Conservation (phyloP, 2,329 filamentous ascomycete genomes). For the Sclerotinia glacialis region DNA sequence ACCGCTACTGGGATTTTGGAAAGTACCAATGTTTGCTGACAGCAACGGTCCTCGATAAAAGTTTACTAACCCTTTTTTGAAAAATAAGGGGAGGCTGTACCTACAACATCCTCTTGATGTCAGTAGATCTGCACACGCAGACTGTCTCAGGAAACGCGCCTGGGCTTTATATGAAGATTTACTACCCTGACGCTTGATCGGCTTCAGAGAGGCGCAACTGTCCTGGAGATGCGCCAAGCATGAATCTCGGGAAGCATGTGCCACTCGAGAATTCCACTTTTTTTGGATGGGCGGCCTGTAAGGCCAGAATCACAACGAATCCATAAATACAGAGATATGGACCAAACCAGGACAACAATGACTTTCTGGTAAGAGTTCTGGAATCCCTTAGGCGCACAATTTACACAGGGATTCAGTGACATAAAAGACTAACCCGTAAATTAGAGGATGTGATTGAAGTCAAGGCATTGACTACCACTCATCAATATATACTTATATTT, state of each 20-base stretch:
- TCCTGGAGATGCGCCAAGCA: neutral
- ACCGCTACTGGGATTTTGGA: neutral
- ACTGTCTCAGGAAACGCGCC: neutral
- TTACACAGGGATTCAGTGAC: too few relatives aligned
- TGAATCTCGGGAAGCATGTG: accelerated
- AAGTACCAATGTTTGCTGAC: neutral
- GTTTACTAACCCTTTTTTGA: neutral
- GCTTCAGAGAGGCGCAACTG: neutral
- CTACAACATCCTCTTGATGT: accelerated
- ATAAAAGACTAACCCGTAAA: too few relatives aligned
- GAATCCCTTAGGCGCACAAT: too few relatives aligned
- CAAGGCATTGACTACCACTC: too few relatives aligned
- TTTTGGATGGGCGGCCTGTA: neutral
- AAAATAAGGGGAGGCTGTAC: neutral
- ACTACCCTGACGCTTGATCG: neutral
- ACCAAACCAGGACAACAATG: accelerated
- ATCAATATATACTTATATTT: too few relatives aligned
- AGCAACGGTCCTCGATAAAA: neutral
- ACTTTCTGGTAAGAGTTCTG: neutral
- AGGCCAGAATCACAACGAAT: neutral
- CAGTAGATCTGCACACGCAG: accelerated
- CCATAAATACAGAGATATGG: neutral
- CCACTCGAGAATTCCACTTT: neutral
- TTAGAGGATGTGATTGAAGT: too few relatives aligned
- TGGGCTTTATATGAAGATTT: neutral